phyloP scores from a whole-genome alignment of 148 eudicot species.

The Chenopodium formosanum region DNA sequence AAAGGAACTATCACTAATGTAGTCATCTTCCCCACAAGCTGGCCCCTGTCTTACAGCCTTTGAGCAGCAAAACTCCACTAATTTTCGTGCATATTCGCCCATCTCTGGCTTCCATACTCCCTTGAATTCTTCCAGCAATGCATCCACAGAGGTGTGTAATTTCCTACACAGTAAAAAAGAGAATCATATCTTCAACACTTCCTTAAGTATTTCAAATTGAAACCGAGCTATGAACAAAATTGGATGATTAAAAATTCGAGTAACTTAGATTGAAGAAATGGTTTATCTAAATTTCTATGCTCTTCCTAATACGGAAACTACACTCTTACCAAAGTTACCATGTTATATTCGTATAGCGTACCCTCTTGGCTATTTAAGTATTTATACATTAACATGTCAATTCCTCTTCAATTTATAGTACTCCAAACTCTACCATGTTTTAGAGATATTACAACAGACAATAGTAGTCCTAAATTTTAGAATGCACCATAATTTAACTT shows the following conservation, averaged over 20 bases:
- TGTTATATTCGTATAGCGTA: no score
- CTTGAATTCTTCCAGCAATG: constrained; percentile 55
- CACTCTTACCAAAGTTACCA: no score
- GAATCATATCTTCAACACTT: neutral
- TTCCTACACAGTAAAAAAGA: constrained; percentile 36
- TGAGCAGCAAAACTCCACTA: constrained; percentile 66
- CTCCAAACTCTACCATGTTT: no score
- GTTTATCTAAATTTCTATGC: no score
- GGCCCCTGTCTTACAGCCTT: constrained; percentile 53
- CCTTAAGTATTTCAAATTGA: neutral
- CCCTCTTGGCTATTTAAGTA: no score
- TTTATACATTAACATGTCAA: no score
- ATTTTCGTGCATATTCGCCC: constrained; percentile 59
- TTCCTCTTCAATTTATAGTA: no score
- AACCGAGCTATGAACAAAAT: neutral
- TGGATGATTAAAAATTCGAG: neutral
- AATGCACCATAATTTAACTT: no score
- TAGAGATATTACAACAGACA: no score
- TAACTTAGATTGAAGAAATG: neutral
- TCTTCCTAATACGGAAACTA: no score
- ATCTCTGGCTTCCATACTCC: constrained; percentile 51
- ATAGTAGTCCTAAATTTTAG: no score
- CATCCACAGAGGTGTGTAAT: constrained; percentile 50
- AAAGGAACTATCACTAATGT: constrained; percentile 51
- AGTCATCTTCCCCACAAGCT: constrained; percentile 34